Evolutionary conservation across 208 protist genomes (phyloP).

Genomic region (Wallacemonas sp.): DNA sequence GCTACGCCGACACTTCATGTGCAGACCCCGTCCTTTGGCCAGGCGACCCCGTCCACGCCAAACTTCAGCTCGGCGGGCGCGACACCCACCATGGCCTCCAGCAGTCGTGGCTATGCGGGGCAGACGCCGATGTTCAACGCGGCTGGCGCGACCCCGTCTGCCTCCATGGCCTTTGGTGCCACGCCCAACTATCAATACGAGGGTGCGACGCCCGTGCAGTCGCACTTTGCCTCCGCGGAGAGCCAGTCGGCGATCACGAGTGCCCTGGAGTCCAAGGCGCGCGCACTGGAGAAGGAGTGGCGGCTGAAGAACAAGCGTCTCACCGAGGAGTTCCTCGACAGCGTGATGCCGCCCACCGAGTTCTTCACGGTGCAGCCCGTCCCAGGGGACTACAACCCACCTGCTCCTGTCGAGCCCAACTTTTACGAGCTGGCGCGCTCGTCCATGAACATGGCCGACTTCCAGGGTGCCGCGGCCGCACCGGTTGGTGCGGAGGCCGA

Average conservation of each 20-base stretch:
- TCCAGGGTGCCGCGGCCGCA: slow-evolving; percentile 23
- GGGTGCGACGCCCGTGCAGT: slow-evolving; percentile 81
- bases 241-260: slow-evolving; percentile 67
- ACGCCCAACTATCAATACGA: slow-evolving; percentile 92
- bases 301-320: slow-evolving; percentile 83
- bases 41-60: background rate
- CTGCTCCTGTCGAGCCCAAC: slow-evolving; percentile 80
- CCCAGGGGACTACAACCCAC: slow-evolving; percentile 83
- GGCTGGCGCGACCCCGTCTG: slow-evolving; percentile 45
- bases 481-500: slow-evolving; percentile 10
- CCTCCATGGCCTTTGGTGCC: slow-evolving; percentile 48
- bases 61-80: slow-evolving; percentile 30
- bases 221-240: slow-evolving; percentile 59
- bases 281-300: slow-evolving; percentile 83
- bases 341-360: slow-evolving; percentile 61
- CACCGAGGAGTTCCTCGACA: slow-evolving; percentile 78
- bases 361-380: slow-evolving; percentile 75
- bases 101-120: slow-evolving; percentile 26
- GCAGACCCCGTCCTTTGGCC: slow-evolving; percentile 51
- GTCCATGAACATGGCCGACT: slow-evolving; percentile 56
- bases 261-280: slow-evolving; percentile 75
- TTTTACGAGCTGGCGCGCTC: slow-evolving; percentile 86
- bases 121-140: slow-evolving; percentile 57
- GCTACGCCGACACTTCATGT: slow-evolving; percentile 57
- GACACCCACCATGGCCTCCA: slow-evolving; percentile 39